Evolutionary conservation across 179 eudicot genomes (phyloP).

Genomic region (Heliamphora ciliata): DNA sequence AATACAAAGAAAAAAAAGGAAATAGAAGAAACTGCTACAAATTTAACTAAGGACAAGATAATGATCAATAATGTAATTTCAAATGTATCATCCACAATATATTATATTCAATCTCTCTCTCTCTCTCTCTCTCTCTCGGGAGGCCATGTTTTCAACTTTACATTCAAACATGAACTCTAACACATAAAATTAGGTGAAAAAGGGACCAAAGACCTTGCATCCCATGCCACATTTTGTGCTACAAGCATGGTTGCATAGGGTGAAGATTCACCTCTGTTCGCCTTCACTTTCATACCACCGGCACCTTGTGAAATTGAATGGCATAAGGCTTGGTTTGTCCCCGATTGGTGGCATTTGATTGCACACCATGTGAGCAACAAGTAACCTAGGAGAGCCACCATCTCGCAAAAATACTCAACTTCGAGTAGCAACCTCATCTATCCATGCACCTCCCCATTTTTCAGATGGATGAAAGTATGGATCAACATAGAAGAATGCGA

Average conservation of each 20-base stretch:
- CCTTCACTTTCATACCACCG: constrained; percentile 96
- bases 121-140: too few species aligned
- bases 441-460: constrained; percentile 99
- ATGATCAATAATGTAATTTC: too few species aligned
- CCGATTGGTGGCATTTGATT: constrained; percentile 99
- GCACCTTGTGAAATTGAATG: constrained; percentile 14
- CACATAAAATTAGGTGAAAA: too few species aligned
- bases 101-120: too few species aligned
- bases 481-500: constrained; percentile 94
- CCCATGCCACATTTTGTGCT: constrained; percentile 49
- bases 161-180: too few species aligned
- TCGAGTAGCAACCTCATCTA: constrained; percentile 85
- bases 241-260: constrained; percentile 98
- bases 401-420: constrained; percentile 72
- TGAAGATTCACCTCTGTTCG: constrained; percentile 86
- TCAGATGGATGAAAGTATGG: constrained; percentile 98
- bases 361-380: constrained; percentile 96
- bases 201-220: constrained; percentile 21
- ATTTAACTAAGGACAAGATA: too few species aligned
- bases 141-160: too few species aligned
- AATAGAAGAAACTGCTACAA: too few species aligned
- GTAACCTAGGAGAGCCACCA: constrained; percentile 75
- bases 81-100: too few species aligned
- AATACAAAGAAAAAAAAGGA: too few species aligned
- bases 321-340: constrained; percentile 96